Evolutionary conservation across 78 protist species (phyloP), one percentile per base, ranked within the genome.

Genomic region (Speleostelium caveatum): DNA sequence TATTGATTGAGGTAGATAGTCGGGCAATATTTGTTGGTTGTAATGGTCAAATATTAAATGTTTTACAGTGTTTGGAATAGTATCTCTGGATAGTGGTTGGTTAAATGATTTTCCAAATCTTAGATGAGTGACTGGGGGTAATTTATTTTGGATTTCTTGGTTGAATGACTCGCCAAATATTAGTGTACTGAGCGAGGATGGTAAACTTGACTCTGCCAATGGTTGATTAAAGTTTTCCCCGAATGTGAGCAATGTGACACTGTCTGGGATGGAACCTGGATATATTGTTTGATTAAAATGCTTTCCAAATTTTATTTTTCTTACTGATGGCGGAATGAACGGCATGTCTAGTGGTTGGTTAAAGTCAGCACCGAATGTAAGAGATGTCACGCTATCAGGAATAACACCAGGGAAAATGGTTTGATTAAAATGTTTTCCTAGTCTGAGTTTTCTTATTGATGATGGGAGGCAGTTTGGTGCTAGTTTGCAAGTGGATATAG

Each of bases 291-390:
- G n/a, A n/a, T n/a, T n/a, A n/a, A n/a, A n/a, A n/a, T n/a, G n/a
- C 2, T 30, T 45, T 19, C 80, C 80, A 73, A 73, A 73, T 26
- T 55, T 36, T 28, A 73, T 33, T 26, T 56, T 35, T 1, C 45
- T 55, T 8, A 73, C 69, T 3, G 49, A 21, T n/a, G 17, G 24
- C 35, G 80, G 80, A 5, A 73, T n/a, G 12, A 33, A 19, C 6
- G 53, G 67, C 1, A 24, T 26, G 4, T 55, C 55, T 21, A 73
- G 16, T 22, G 8, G 21, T 35, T 73, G 80, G 36, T 73, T 73
- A 14, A 73, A 73, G 49, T 21, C 33, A 24, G 53, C 28, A n/a
- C 80, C 80, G 55, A 73, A 73, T 73, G 80, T 73, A 36, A 73
- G 17, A 6, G 80, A 73, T 36, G 72, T 63, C 0, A 63, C 72